These are phyloP conservation scores for Oemleria cerasiformis DNA, from an alignment of 306 rosid genomes.

Conservation along the genomic window DNA sequence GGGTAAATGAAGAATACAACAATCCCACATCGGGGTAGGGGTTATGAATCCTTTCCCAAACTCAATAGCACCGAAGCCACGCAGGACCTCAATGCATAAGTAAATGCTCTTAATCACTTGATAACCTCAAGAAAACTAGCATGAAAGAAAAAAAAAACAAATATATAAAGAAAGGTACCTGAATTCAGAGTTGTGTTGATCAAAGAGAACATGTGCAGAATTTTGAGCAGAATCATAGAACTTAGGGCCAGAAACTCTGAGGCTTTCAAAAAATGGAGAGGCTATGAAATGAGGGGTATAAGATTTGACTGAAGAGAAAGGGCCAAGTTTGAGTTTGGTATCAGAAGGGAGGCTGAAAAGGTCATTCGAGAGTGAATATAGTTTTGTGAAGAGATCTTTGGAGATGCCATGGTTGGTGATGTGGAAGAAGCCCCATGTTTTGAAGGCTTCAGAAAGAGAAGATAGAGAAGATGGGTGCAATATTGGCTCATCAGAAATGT, in stretches of 20 bases:
- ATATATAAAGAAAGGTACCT: constrained; percentile 40
- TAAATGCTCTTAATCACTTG: not conserved
- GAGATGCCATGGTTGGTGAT: constrained; percentile 91
- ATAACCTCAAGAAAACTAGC: not conserved
- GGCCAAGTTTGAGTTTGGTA: constrained; percentile 83
- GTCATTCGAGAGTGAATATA: constrained; percentile 45
- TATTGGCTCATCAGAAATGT: constrained; percentile 66
- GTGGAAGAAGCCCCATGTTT: constrained; percentile 91
- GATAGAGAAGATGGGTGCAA: constrained; percentile 52
- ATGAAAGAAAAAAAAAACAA: not conserved
- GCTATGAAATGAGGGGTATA: constrained; percentile 95
- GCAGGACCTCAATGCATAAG: not conserved
- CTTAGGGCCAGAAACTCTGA: constrained; percentile 75
- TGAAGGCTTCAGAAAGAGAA: constrained; percentile 66
- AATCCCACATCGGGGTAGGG: no score
- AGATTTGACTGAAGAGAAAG: constrained; percentile 67
- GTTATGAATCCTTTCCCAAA: no score
- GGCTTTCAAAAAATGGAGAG: constrained; percentile 96
- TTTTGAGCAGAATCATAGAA: constrained; percentile 69
- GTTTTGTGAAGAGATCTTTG: constrained; percentile 56
- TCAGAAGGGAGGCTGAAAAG: constrained; percentile 74
- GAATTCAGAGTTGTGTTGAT: constrained; percentile 50
- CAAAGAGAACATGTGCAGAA: constrained; percentile 59
- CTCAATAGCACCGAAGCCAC: no score
- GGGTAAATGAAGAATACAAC: no score